A percentile compares a stretch with the other conserved stretches of the same genome.
Conservation (phyloP, 306 rosid genomes). For the Medicago lupulina region DNA sequence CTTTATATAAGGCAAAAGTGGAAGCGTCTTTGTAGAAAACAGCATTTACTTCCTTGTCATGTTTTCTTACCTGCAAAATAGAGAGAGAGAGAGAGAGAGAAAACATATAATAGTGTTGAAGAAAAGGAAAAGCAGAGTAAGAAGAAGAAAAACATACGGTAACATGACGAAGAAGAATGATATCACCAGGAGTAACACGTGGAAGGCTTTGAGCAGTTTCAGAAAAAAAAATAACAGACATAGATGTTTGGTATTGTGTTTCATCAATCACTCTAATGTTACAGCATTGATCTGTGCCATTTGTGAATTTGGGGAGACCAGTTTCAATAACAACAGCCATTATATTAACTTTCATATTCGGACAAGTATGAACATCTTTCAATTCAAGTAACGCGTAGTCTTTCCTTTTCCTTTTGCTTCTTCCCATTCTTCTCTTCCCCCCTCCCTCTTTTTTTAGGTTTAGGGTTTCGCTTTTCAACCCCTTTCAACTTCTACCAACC, state of each 20-base stretch:
- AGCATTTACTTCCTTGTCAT: conserved; percentile 49
- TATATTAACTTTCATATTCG: too few species aligned
- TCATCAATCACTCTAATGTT: conserved; percentile 63
- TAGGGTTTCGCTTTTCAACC: too few species aligned
- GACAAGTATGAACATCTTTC: too few species aligned
- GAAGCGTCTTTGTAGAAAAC: conserved; percentile 62
- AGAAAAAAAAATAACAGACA: conserved; percentile 60
- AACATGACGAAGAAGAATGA: conserved; percentile 59
- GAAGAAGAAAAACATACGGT: conserved; percentile 42
- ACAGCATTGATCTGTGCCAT: conserved; percentile 49
- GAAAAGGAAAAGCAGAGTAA: background rate
- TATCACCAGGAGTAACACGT: conserved; percentile 61
- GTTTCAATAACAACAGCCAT: too few species aligned
- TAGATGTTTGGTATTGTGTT: conserved; percentile 44
- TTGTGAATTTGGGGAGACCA: too few species aligned
- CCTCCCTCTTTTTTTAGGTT: too few species aligned
- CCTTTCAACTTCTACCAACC: too few species aligned
- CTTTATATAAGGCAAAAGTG: conserved; percentile 67
- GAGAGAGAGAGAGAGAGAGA: background rate
- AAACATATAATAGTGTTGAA: too few species aligned
- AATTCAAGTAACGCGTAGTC: too few species aligned
- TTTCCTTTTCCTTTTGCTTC: too few species aligned
- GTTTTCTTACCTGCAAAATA: conserved; percentile 51
- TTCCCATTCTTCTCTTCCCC: too few species aligned
- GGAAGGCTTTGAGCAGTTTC: conserved; percentile 59